Evolutionary conservation across 176 grass and related monocot species (phyloP), one percentile per base, ranked within the genome.

Genomic region (Triticum dicoccoides): DNA sequence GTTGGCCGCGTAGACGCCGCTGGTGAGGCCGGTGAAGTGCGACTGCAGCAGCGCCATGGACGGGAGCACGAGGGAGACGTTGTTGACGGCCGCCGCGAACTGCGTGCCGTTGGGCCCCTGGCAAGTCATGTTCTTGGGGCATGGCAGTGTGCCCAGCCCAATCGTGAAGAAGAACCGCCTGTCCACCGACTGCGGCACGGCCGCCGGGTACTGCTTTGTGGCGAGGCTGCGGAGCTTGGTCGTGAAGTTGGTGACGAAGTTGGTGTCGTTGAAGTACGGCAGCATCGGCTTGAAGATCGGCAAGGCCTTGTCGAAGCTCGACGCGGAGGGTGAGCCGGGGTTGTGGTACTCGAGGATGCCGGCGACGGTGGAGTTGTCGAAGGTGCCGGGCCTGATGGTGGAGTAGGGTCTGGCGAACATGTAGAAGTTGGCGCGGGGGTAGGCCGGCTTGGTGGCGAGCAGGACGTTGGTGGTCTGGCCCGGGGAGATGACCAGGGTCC

Each of bases 391-490:
- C 23, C 52, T 18, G 29, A 14, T 52, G 32, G 69, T 89, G 74
- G 78, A 83, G 79, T 91, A 91, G 47, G 88, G 32, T 9, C 7
- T 7, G 27, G 91, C 90, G 34, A 69, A 44, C 77, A 89, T 84
- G 85, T 87, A 89, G 90, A 80, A 85, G 78, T 86, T 87, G 81
- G 90, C 73, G 34, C 58, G 44, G 0, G 84, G 86, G 79, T 89
- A 90, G 35, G 20, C 62, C 9, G 87, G 86, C n/a, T 88, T 87
- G 78, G 90, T 9, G n/a, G 73, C 25, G 78, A 95, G 87, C 35
- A 95, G 93, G 25, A 88, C 93, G 35, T 95, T 95, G 80, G 93
- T 95, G 82, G 93, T 95, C 15, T 92, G 90, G 2, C 93, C 93
- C 0, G 93, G 93, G 2, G 93, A 30, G 73, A 95, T 88, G 30